Percentiles rank a stretch among this genome's conserved stretches.
These are phyloP conservation scores for Schizosaccharomyces lindneri DNA, from an alignment of 805 yeast genomes.

Conservation along the genomic window DNA sequence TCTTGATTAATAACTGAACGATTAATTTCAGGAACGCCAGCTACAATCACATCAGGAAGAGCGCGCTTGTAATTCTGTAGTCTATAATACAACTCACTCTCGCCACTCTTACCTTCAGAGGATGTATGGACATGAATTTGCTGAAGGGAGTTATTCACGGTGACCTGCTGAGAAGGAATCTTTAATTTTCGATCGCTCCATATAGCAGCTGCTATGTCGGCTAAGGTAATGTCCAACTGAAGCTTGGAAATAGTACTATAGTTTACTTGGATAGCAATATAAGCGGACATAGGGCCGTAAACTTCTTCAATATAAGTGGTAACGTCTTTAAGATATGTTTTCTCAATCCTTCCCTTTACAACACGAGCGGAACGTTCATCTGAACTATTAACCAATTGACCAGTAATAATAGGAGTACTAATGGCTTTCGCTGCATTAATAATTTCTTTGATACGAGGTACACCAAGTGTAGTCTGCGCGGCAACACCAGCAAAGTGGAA, in stretches of 20 bases:
- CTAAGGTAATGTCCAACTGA: slow-evolving; percentile 70
- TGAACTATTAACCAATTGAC: slow-evolving; percentile 69
- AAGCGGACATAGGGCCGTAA: slow-evolving; percentile 56
- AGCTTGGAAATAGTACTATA: slow-evolving; percentile 60
- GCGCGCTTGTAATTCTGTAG: slow-evolving; percentile 74
- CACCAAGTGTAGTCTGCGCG: slow-evolving; percentile 95
- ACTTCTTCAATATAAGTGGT: slow-evolving; percentile 84
- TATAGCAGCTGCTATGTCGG: slow-evolving; percentile 66
- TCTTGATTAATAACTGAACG: slow-evolving; percentile 90
- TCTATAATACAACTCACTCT: slow-evolving; percentile 42
- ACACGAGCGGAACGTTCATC: slow-evolving; percentile 97
- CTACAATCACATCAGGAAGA: slow-evolving; percentile 69
- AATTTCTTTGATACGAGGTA: slow-evolving; percentile 96
- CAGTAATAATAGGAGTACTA: slow-evolving; percentile 89
- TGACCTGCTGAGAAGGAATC: slow-evolving; percentile 21
- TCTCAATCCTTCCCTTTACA: slow-evolving; percentile 91
- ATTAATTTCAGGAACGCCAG: slow-evolving; percentile 74
- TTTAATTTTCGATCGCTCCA: slow-evolving; percentile 71
- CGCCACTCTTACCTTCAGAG: slow-evolving; percentile 10
- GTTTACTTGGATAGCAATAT: slow-evolving; percentile 59
- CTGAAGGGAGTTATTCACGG: not conserved
- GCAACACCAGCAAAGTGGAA: slow-evolving; percentile 99
- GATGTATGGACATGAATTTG: not conserved
- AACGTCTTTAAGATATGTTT: slow-evolving; percentile 66
- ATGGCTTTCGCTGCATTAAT: slow-evolving; percentile 88